A percentile compares a stretch with the other conserved stretches of the same genome.
Evolutionary conservation across 164 flowering plant genomes (phyloP).

Genomic region (Liriodendron chinense): DNA sequence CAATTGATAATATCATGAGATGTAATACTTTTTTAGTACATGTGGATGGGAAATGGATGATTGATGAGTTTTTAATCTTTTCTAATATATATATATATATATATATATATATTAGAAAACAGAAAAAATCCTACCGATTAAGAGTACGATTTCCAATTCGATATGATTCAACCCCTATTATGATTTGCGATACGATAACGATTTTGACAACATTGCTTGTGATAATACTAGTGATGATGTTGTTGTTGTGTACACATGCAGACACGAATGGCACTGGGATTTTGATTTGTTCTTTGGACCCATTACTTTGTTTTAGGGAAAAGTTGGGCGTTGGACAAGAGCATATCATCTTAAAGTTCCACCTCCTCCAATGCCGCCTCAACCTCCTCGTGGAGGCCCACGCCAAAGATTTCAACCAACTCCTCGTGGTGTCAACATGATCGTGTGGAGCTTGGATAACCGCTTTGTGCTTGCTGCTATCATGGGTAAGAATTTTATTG

Average conservation of each 20-base stretch:
- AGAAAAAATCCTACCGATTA: too few species aligned
- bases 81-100: too few species aligned
- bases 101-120: too few species aligned
- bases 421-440: slow-evolving; percentile 99
- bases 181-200: too few species aligned
- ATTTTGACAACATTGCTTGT: too few species aligned
- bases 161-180: too few species aligned
- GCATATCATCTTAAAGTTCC: slow-evolving; percentile 98
- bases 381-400: slow-evolving; percentile 92
- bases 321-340: slow-evolving; percentile 79
- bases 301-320: slow-evolving; percentile 46
- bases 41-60: too few species aligned
- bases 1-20: too few species aligned
- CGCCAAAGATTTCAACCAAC: slow-evolving; percentile 89
- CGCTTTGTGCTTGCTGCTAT: slow-evolving; percentile 99
- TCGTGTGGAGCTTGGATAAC: slow-evolving; percentile 96
- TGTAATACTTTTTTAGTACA: too few species aligned
- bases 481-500: slow-evolving; percentile 59
- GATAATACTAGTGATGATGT: not conserved
- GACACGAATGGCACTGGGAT: not conserved
- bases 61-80: too few species aligned
- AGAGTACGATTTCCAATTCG: too few species aligned
- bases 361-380: slow-evolving; percentile 96
- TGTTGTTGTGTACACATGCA: not conserved
- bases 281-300: not conserved